Conservation (phyloP, 192 early-diverging fungal genomes). For the Coemansia sp. region DNA sequence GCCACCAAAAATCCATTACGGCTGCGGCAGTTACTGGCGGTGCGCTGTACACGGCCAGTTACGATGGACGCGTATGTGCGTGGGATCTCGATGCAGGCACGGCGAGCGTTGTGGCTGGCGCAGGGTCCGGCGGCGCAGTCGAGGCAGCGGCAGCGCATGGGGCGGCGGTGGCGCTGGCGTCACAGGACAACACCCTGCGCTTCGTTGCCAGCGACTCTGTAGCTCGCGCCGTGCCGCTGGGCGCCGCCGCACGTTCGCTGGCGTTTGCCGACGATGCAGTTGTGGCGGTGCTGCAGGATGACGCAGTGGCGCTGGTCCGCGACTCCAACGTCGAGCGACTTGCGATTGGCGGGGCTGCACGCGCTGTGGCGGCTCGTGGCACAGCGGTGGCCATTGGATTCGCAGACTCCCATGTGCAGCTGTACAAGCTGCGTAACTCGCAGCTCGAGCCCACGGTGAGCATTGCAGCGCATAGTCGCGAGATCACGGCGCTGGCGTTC, state of each 20-base stretch:
- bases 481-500: constrained; percentile 78
- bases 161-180: constrained; percentile 23
- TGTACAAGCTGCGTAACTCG: constrained; percentile 58
- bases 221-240: constrained; percentile 6
- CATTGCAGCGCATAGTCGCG: constrained; percentile 54
- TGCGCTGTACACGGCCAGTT: constrained; percentile 78
- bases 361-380: constrained; percentile 15
- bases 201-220: constrained; percentile 13
- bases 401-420: constrained; percentile 64
- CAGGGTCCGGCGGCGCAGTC: constrained; percentile 15
- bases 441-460: constrained; percentile 12
- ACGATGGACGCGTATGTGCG: constrained; percentile 85
- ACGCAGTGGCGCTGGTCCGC: constrained; percentile 18
- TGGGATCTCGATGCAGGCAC: constrained; percentile 62
- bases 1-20: constrained; percentile 84
- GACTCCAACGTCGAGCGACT: constrained; percentile 5
- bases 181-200: constrained; percentile 39
- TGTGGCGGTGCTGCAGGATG: constrained; percentile 34
- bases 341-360: neutral
- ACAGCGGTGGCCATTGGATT: constrained; percentile 37
- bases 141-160: constrained; percentile 15
- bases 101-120: constrained; percentile 8
- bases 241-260: constrained; percentile 29
- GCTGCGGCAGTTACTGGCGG: constrained; percentile 54
- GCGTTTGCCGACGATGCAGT: constrained; percentile 10